phyloP scores from a whole-genome alignment of 257 asterid species.

The Nicotiana benthamiana region DNA sequence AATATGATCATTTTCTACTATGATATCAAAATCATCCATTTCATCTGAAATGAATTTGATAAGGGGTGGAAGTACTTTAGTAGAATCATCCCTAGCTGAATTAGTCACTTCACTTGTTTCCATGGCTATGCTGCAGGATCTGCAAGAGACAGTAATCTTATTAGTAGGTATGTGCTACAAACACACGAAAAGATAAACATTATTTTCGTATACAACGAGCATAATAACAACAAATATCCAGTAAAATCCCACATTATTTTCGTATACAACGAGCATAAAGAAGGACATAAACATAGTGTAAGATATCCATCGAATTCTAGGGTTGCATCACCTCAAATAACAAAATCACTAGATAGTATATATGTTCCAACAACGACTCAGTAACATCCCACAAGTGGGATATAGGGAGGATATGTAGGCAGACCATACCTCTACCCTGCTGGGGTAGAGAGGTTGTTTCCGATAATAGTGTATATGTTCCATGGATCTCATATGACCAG shows the following conservation, averaged over 20 bases:
- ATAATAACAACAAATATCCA: too few species aligned
- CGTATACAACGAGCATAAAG: background rate
- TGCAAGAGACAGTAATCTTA: background rate
- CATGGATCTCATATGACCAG: background rate
- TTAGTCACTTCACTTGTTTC: slow-evolving; percentile 12
- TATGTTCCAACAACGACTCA: too few species aligned
- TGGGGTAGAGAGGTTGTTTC: too few species aligned
- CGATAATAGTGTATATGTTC: background rate
- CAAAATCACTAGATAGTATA: background rate
- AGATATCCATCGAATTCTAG: background rate
- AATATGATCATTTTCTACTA: background rate
- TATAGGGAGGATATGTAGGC: too few species aligned
- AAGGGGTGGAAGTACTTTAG: slow-evolving; percentile 35
- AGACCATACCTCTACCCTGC: too few species aligned
- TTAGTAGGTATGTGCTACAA: background rate
- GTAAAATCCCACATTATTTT: background rate
- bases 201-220: background rate
- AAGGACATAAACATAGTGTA: background rate
- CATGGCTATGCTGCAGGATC: slow-evolving; percentile 15
- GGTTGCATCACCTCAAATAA: background rate
- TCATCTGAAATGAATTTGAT: slow-evolving; percentile 36
- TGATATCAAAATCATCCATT: slow-evolving; percentile 47
- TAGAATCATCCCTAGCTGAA: slow-evolving; percentile 3
- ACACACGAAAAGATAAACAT: background rate
- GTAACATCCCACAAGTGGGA: too few species aligned